These are phyloP conservation scores for Penicillium sp. DNA, from an alignment of 2,329 filamentous ascomycete genomes.

Conservation along the genomic window DNA sequence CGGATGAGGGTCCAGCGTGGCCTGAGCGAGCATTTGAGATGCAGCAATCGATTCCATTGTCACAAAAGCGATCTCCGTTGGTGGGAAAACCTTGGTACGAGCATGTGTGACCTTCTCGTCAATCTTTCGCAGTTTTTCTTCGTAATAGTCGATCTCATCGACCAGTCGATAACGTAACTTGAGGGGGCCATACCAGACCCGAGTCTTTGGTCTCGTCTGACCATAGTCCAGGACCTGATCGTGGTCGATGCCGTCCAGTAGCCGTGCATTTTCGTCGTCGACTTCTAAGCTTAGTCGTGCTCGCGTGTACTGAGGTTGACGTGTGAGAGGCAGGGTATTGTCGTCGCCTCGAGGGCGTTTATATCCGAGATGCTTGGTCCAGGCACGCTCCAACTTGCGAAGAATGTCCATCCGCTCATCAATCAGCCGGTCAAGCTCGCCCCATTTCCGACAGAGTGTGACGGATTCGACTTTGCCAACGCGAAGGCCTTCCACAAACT, in stretches of 20 bases:
- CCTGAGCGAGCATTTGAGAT: constrained; percentile 91
- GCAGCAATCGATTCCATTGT: constrained; percentile 95
- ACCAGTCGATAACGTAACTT: constrained; percentile 65
- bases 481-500: constrained; percentile 77
- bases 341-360: constrained; percentile 44
- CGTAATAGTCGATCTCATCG: constrained; percentile 92
- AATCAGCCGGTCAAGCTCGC: constrained; percentile 68
- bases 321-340: constrained; percentile 44
- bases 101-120: constrained; percentile 68
- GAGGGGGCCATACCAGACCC: constrained; percentile 72
- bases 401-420: constrained; percentile 59
- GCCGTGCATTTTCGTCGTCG: constrained; percentile 55
- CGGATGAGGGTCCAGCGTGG: constrained; percentile 83
- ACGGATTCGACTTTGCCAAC: constrained; percentile 89
- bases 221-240: constrained; percentile 42
- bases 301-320: constrained; percentile 40
- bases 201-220: constrained; percentile 58
- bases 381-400: constrained; percentile 72
- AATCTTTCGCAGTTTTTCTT: constrained; percentile 71
- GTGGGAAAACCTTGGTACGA: constrained; percentile 66
- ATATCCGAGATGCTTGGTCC: constrained; percentile 68
- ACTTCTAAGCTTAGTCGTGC: constrained; percentile 29
- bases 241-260: constrained; percentile 45
- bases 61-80: constrained; percentile 84
- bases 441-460: constrained; percentile 81